phyloP scores from a whole-genome alignment of 2,329 filamentous ascomycete genomes.

The Nothopassalora personata region DNA sequence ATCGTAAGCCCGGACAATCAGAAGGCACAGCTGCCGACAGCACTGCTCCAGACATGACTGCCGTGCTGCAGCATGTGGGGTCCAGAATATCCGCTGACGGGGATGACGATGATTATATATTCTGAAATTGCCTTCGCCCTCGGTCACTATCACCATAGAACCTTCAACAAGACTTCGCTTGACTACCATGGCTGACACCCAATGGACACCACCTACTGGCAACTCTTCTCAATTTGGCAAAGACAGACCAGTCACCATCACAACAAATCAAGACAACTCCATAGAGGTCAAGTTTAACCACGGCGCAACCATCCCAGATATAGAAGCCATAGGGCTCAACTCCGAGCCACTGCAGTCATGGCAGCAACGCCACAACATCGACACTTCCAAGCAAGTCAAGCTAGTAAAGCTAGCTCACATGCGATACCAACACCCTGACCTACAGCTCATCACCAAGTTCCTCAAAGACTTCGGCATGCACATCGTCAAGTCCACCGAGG shows the following conservation, averaged over 20 bases:
- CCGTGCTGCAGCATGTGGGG: not conserved
- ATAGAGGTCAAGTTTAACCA: constrained; percentile 34
- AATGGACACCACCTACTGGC: constrained; percentile 16
- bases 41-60: not conserved
- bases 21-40: not conserved
- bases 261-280: constrained; percentile 16
- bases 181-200: constrained; percentile 18
- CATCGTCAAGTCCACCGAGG: constrained; percentile 34
- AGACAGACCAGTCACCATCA: constrained; percentile 26
- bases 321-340: constrained; percentile 34
- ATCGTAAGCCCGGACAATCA: no score
- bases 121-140: not conserved
- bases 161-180: not conserved
- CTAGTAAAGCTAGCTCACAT: constrained; percentile 48
- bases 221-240: constrained; percentile 24
- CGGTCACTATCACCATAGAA: not conserved
- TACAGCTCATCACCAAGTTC: constrained; percentile 45
- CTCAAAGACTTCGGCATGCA: constrained; percentile 43
- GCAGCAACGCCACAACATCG: constrained; percentile 38
- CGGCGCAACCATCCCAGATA: constrained; percentile 37
- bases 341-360: constrained; percentile 35
- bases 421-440: constrained; percentile 51
- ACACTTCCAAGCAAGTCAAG: constrained; percentile 42
- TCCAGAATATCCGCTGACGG: not conserved
- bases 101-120: not conserved